Base-by-base conservation (phyloP, 2,329 filamentous ascomycete species). In the Daldinia eschscholtzii region DNA sequence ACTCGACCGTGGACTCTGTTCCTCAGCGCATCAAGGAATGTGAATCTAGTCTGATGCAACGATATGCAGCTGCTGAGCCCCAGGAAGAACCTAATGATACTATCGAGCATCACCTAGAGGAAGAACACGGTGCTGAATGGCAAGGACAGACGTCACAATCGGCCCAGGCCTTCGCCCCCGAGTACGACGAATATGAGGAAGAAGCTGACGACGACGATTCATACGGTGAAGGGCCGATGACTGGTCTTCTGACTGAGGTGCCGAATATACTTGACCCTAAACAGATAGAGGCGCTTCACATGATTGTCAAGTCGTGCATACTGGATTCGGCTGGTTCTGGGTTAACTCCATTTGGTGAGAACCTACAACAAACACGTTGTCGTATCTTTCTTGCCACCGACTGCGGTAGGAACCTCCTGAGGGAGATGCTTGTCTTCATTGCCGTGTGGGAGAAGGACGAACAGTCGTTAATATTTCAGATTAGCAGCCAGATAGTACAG, bases 271-370 rank as follows among this genome's bases (percentile, higher is more conserved):
- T 98, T 33, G 94, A 97, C 48, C 95, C 95, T 0, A 94, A 94
- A 63, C 95, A 98, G 80, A 98, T 98, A 61, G 95, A 98, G 80
- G 94, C 96, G 5, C 83, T 98, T 60, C 95, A 97, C 62, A 97
- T 98, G 94, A 97, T 98, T 67, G 91, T 98, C 75, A 97, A 98
- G 83, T 94, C 93, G 13, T 97, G 94, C 70, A 97, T 98, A 60
- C 89, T 97, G 23, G 93, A 97, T 75, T 90, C 89, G n/a, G 85
- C 88, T 66, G 92, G 92, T 67, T 91, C 92, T 71, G 89, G 90
- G 0, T 82, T 89, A 6, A 92, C 90, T 50, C 80, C 84, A 9
- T 86, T 86, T 12, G 91, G 91, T 18, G 92, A 93, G 77, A 97
- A 95, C 76, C 90, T 97, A 81, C 94, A 98, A 79, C 93, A 94